Conservation (phyloP, 768 basidiomycete genomes). For the Podaxis pistillaris region DNA sequence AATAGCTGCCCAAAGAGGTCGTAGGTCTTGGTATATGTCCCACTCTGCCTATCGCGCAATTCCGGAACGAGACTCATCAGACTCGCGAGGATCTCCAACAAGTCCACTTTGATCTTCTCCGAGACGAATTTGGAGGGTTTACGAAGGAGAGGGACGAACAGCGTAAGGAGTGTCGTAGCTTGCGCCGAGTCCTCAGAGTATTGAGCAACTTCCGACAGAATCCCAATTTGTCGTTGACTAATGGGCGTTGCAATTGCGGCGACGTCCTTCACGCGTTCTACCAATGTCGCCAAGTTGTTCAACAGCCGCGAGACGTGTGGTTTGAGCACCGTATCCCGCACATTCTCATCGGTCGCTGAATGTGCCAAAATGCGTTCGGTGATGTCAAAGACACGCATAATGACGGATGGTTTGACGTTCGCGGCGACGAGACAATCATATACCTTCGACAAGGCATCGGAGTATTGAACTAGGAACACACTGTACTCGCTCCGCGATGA, state of each 20-base stretch:
- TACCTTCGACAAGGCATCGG: slow-evolving; percentile 66
- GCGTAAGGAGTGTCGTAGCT: slow-evolving; percentile 64
- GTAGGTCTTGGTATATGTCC: slow-evolving; percentile 52
- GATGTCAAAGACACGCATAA: slow-evolving; percentile 82
- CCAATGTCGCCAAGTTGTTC: slow-evolving; percentile 63
- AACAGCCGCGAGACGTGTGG: slow-evolving; percentile 75
- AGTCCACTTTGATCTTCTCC: slow-evolving; percentile 83
- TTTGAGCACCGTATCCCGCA: slow-evolving; percentile 55
- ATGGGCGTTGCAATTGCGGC: slow-evolving; percentile 57
- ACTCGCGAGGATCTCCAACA: slow-evolving; percentile 68
- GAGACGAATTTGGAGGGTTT: slow-evolving; percentile 73
- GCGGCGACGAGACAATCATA: slow-evolving; percentile 79
- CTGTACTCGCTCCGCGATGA: slow-evolving; percentile 55
- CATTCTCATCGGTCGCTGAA: slow-evolving; percentile 46
- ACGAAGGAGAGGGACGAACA: slow-evolving; percentile 80
- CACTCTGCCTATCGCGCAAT: slow-evolving; percentile 43
- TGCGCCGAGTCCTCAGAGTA: slow-evolving; percentile 69
- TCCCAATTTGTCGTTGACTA: slow-evolving; percentile 76
- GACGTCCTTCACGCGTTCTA: slow-evolving; percentile 58
- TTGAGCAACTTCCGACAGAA: slow-evolving; percentile 78
- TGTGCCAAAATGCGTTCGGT: slow-evolving; percentile 66
- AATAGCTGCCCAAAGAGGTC: slow-evolving; percentile 75
- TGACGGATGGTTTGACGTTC: slow-evolving; percentile 84
- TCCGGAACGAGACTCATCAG: slow-evolving; percentile 68
- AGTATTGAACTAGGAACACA: slow-evolving; percentile 67